These are phyloP conservation scores for Cladosporium sp. DNA, from an alignment of 2,329 filamentous ascomycete genomes.

Conservation along the genomic window DNA sequence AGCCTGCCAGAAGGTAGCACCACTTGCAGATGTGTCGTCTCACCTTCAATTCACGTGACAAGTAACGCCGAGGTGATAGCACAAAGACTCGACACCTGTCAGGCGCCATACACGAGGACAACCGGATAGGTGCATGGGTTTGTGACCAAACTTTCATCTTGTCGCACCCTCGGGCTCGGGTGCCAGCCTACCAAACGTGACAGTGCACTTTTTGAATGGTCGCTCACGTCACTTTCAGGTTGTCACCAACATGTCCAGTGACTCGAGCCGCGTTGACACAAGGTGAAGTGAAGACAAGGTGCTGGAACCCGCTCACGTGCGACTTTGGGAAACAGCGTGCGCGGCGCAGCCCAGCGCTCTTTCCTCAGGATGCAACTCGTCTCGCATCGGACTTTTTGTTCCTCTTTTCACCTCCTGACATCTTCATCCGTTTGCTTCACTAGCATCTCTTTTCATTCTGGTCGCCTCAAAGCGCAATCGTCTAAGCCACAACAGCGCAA, in stretches of 20 bases:
- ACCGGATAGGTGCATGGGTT: background rate
- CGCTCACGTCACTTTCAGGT: background rate
- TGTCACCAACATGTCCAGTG: background rate
- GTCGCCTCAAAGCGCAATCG: background rate
- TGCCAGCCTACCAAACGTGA: background rate
- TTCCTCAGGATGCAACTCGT: background rate
- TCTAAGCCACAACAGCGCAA: too few relatives aligned
- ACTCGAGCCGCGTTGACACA: background rate
- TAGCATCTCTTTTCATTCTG: background rate
- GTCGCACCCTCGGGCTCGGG: conserved; percentile 1
- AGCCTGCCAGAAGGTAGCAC: too few relatives aligned
- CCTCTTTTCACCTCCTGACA: background rate
- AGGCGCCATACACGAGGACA: background rate
- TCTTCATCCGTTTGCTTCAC: background rate
- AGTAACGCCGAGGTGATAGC: too few relatives aligned
- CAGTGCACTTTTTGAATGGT: background rate
- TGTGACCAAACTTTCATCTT: background rate
- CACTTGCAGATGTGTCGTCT: too few relatives aligned
- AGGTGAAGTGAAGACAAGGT: background rate
- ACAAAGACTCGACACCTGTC: background rate
- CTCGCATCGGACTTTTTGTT: background rate
- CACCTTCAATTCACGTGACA: too few relatives aligned
- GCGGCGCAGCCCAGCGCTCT: conserved; percentile 4
- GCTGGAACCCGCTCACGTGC: background rate
- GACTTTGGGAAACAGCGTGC: background rate